Evolutionary conservation across 768 basidiomycete genomes (phyloP), one percentile per base, ranked within the genome.

Genomic region (Naganishia kalamii): DNA sequence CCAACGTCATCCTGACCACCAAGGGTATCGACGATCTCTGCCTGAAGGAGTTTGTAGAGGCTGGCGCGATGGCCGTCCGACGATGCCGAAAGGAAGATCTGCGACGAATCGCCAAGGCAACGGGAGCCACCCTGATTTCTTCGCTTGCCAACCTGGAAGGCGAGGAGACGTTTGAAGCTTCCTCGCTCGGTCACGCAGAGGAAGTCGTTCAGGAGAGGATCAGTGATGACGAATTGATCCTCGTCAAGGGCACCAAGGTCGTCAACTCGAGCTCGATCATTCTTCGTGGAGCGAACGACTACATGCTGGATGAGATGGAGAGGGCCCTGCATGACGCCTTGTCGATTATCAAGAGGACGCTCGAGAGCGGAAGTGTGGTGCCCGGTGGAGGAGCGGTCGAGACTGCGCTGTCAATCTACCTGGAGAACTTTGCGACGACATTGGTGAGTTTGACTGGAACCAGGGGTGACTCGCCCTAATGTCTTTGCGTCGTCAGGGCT

Each of bases 281-380:
- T 65, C 82, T 99, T 65, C 85, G 96, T 62, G 96, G 96, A 48
- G 96, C 96, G 30, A 99, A 98, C 78, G 96, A 99, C 79, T 97
- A 94, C 78, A 92, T 97, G 89, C 81, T 98, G 71, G 96, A 99
- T 77, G 96, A 99, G 83, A 99, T 98, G 96, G 96, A 99, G 80
- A 83, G 96, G 51, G 88, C 91, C 0, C 78, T 98, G 71, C 94
- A 99, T 75, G 96, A 99, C 77, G 89, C 90, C 1, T 79, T 98
- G 68, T 94, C 90, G 30, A 84, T 96, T 72, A 91, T 97, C 81
- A 99, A 99, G 82, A 85, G 94, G 65, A 98, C 96, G 5, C 80
- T 98, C 50, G 96, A 99, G 82, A 93, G 92, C 71, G 96, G 94
- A 10, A 80, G 88, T 33, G 92, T 98, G 27, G 93, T 98, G 11